A percentile compares a stretch with the other conserved stretches of the same genome.
Conservation (phyloP, 306 rosid species). For the Begonia peltatifolia region DNA sequence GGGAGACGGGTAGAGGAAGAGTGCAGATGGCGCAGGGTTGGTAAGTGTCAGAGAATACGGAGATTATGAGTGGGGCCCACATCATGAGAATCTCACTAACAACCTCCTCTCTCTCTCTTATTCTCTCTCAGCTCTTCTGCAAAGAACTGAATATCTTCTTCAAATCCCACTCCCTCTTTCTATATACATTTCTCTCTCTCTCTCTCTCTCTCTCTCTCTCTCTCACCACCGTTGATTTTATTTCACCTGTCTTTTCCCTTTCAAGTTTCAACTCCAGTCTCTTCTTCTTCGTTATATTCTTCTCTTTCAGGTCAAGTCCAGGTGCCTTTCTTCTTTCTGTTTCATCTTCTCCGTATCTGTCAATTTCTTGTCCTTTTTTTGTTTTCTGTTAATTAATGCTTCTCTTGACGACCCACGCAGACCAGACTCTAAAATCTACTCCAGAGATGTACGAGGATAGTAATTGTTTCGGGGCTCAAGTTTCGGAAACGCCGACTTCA, state of each 20-base stretch:
- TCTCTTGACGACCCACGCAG: not conserved
- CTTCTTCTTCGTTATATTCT: not conserved
- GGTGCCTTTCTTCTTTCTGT: not conserved
- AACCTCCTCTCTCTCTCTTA: conserved; percentile 8
- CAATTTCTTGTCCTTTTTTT: not conserved
- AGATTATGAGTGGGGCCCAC: conserved; percentile 22
- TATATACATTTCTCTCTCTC: not conserved
- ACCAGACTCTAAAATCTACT: not conserved
- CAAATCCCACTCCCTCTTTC: not conserved
- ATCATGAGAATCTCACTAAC: conserved; percentile 16
- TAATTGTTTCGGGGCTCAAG: conserved; percentile 46
- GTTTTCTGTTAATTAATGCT: not conserved
- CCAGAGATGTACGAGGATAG: conserved; percentile 25
- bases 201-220: not conserved
- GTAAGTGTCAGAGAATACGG: conserved; percentile 5
- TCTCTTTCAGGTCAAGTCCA: not conserved
- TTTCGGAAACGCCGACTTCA: conserved; percentile 8
- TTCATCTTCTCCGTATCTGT: not conserved
- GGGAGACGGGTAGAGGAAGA: not conserved
- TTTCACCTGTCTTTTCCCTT: too few species aligned
- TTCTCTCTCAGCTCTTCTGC: not conserved
- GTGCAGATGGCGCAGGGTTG: conserved; percentile 5
- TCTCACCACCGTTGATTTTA: not conserved
- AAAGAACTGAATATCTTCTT: not conserved
- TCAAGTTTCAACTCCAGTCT: too few species aligned